These are phyloP conservation scores for Xylaria acuta DNA, from an alignment of 495 filamentous ascomycete genomes.

Conservation along the genomic window DNA sequence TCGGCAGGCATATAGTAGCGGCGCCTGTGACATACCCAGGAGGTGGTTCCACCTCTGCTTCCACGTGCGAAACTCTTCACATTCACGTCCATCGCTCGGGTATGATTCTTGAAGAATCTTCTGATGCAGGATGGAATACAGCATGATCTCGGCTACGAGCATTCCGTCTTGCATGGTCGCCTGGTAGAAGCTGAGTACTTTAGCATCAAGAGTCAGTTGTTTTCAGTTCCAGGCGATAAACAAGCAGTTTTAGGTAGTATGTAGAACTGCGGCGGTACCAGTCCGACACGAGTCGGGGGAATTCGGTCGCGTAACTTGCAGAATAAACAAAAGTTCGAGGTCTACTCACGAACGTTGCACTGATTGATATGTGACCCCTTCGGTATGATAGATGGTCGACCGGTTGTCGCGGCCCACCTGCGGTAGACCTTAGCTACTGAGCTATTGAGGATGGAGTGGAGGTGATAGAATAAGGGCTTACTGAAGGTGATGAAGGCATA, in stretches of 20 bases:
- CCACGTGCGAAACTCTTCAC: conserved; percentile 40
- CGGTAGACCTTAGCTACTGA: background rate
- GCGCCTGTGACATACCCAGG: conserved; percentile 23
- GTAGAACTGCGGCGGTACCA: background rate
- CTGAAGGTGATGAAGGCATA: conserved; percentile 43
- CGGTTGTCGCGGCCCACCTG: conserved; percentile 41
- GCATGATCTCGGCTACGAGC: conserved; percentile 40
- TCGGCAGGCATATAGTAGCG: background rate
- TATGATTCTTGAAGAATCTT: conserved; percentile 38
- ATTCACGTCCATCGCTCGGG: conserved; percentile 38
- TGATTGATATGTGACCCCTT: conserved; percentile 35
- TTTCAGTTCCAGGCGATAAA: background rate
- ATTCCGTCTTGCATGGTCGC: conserved; percentile 43
- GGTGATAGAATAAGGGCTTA: conserved; percentile 16
- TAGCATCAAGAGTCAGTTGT: background rate
- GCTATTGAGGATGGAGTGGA: background rate
- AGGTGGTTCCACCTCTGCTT: conserved; percentile 42
- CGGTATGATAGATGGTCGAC: conserved; percentile 40
- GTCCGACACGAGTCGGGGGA: background rate
- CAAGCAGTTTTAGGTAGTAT: background rate
- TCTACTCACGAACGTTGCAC: conserved; percentile 33
- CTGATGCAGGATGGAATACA: conserved; percentile 38
- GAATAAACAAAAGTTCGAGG: background rate
- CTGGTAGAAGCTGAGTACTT: conserved; percentile 40
- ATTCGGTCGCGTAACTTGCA: background rate